Percentiles rank a stretch among this genome's conserved stretches.
Conservation (phyloP, 2,329 filamentous ascomycete genomes). For the Talaromyces sp. region DNA sequence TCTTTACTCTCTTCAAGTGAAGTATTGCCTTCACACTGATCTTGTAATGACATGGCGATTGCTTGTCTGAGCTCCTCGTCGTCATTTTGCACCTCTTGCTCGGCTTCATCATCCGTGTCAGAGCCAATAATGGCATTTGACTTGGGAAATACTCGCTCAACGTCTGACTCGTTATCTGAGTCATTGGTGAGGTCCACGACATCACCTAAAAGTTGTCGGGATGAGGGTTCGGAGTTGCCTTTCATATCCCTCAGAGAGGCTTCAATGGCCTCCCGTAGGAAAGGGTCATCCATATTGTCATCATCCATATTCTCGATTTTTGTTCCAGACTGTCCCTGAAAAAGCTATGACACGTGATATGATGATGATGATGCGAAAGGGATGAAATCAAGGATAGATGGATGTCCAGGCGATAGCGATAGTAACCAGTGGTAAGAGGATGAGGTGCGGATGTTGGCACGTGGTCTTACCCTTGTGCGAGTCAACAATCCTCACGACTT, state of each 20-base stretch:
- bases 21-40: not conserved
- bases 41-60: slow-evolving; percentile 33
- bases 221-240: not conserved
- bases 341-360: not conserved
- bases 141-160: slow-evolving; percentile 28
- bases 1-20: not conserved
- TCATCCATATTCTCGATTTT: slow-evolving; percentile 2
- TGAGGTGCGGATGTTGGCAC: too few species aligned
- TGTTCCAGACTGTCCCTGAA: not conserved
- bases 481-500: too few species aligned
- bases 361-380: not conserved
- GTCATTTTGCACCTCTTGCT: slow-evolving; percentile 11
- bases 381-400: too few species aligned
- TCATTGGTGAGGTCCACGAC: slow-evolving; percentile 40
- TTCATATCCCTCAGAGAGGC: slow-evolving; percentile 6
- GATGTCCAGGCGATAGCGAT: too few species aligned
- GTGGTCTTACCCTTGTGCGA: too few species aligned
- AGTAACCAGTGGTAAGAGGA: too few species aligned
- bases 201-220: not conserved
- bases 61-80: slow-evolving; percentile 43
- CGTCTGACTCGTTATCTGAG: slow-evolving; percentile 32
- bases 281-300: not conserved
- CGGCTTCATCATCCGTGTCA: slow-evolving; percentile 25
- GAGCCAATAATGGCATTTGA: slow-evolving; percentile 31
- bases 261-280: slow-evolving; percentile 7